A percentile compares a stretch with the other conserved stretches of the same genome.
Evolutionary conservation across 148 eudicot genomes (phyloP).

Genomic region (Nepenthes gracilis): DNA sequence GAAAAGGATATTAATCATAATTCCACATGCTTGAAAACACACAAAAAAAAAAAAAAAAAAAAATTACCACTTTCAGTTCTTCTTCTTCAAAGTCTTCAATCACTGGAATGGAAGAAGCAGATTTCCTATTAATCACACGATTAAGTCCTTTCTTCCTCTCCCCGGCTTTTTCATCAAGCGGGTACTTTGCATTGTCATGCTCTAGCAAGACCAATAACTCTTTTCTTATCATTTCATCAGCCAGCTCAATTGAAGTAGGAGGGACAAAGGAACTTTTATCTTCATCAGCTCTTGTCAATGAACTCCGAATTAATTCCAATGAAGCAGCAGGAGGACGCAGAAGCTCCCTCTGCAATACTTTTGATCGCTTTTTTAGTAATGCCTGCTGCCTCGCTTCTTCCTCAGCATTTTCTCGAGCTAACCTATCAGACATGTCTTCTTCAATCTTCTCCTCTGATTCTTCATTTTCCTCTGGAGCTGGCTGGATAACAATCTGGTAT

Average conservation of each 20-base stretch:
- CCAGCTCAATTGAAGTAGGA: constrained; percentile 84
- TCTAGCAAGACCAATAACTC: constrained; percentile 77
- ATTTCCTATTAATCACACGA: constrained; percentile 44
- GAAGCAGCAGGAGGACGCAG: constrained; percentile 90
- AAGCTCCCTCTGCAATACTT: constrained; percentile 96
- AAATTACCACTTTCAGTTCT: constrained; percentile 64
- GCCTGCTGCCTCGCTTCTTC: constrained; percentile 88
- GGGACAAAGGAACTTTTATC: constrained; percentile 97
- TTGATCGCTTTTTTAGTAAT: constrained; percentile 79
- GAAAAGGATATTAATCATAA: too few species aligned
- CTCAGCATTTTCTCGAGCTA: constrained; percentile 87
- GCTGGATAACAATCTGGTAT: constrained; percentile 78
- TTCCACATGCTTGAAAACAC: too few species aligned
- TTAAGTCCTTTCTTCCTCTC: constrained; percentile 79
- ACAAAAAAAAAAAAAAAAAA: too few species aligned
- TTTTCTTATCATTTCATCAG: constrained; percentile 86
- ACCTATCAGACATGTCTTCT: constrained; percentile 96
- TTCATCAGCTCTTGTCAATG: constrained; percentile 79
- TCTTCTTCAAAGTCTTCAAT: constrained; percentile 83
- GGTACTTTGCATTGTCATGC: constrained; percentile 94
- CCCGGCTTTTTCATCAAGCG: constrained; percentile 55
- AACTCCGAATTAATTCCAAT: constrained; percentile 50
- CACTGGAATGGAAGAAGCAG: constrained; percentile 32
- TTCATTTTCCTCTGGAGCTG: constrained; percentile 68
- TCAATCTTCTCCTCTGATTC: constrained; percentile 88